A percentile compares a stretch with the other conserved stretches of the same genome.
Evolutionary conservation across 2,329 filamentous ascomycete genomes (phyloP).

Genomic region (Fonsecaea nubica): DNA sequence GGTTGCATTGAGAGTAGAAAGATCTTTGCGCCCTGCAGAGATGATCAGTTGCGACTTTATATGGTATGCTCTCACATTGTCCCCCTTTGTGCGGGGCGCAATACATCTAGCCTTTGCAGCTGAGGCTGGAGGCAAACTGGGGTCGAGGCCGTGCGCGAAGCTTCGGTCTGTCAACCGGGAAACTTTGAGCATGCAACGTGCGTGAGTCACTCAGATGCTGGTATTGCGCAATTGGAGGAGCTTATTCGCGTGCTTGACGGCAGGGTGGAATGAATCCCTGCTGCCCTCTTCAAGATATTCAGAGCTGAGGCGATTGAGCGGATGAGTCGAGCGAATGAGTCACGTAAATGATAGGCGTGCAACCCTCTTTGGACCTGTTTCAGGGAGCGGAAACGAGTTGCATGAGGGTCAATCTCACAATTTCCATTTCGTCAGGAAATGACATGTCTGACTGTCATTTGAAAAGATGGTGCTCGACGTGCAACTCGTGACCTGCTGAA

Average conservation of each 20-base stretch:
- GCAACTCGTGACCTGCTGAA: background rate
- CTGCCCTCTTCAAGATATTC: background rate
- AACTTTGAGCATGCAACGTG: background rate
- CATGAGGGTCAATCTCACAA: background rate
- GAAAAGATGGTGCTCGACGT: background rate
- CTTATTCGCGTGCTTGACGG: background rate
- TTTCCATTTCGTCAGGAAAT: too few relatives aligned
- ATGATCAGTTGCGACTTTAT: background rate
- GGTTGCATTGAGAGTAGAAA: background rate
- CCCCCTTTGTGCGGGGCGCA: background rate
- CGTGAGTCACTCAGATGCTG: conserved; percentile 12
- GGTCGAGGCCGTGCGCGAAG: background rate
- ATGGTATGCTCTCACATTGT: background rate
- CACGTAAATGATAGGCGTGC: background rate
- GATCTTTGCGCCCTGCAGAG: background rate
- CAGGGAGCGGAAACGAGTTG: background rate
- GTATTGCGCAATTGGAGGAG: background rate
- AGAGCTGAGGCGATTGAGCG: background rate
- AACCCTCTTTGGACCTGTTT: background rate
- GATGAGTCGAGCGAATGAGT: background rate
- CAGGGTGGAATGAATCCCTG: background rate
- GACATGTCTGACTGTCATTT: background rate
- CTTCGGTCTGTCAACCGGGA: background rate
- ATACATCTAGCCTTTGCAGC: background rate
- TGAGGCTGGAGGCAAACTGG: background rate